Evolutionary conservation across 306 rosid genomes (phyloP).

Genomic region (Citrullus amarus): DNA sequence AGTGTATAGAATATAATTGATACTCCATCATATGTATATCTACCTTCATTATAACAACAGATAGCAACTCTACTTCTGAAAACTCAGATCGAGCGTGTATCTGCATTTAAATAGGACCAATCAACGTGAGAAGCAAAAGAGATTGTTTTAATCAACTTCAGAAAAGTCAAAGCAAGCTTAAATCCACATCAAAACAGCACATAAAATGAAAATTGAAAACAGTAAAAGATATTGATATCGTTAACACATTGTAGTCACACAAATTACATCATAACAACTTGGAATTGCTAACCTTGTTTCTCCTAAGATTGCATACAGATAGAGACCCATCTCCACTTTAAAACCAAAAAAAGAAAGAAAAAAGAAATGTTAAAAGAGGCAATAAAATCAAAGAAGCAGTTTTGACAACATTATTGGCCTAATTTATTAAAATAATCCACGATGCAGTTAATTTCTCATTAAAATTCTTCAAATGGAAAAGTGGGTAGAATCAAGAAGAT

Average conservation of each 20-base stretch:
- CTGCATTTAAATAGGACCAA: conserved; percentile 28
- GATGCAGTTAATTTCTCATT: neutral
- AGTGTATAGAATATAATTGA: neutral
- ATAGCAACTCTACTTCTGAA: conserved; percentile 80
- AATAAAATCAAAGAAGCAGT: neutral
- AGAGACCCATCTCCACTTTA: conserved; percentile 89
- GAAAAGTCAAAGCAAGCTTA: neutral
- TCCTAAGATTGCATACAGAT: conserved; percentile 81
- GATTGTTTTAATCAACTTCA: neutral
- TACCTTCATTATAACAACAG: conserved; percentile 91
- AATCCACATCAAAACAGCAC: neutral
- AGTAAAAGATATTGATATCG: neutral
- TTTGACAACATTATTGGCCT: neutral
- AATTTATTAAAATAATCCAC: neutral
- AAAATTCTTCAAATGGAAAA: neutral
- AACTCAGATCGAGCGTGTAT: conserved; percentile 79
- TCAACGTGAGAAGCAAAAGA: neutral
- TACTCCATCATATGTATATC: neutral
- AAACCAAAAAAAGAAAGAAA: neutral
- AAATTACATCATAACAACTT: neutral
- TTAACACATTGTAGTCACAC: neutral
- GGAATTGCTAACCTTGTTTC: conserved; percentile 49
- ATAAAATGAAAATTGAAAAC: neutral
- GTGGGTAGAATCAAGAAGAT: neutral
- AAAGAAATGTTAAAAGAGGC: conserved; percentile 7